Evolutionary conservation across 441 rosid genomes (phyloP).

Genomic region (Syzygium syzygioides): DNA sequence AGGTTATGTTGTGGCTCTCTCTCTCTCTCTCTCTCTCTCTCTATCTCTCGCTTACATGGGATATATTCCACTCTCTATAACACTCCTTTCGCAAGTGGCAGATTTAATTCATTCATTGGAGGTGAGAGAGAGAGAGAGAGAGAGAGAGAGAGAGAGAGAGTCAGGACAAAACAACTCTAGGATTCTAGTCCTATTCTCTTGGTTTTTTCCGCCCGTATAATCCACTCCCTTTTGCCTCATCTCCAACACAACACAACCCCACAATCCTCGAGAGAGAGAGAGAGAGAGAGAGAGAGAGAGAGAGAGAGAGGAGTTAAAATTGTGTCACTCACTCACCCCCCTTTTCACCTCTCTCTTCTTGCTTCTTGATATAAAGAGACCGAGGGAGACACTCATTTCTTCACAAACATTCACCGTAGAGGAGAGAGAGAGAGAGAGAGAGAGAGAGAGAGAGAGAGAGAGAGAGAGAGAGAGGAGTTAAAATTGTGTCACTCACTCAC

Average conservation of each 20-base stretch:
- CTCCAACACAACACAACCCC: not conserved
- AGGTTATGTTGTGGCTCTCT: slow-evolving; percentile 26
- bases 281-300: not conserved
- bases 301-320: not conserved
- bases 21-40: slow-evolving; percentile 5
- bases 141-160: slow-evolving; percentile 12
- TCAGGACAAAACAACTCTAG: slow-evolving; percentile 9
- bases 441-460: not conserved
- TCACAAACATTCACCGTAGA: not conserved
- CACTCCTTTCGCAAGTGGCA: slow-evolving; percentile 37
- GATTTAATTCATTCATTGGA: slow-evolving; percentile 23
- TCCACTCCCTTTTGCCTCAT: not conserved
- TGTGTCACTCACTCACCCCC: not conserved
- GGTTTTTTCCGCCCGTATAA: not conserved
- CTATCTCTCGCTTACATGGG: slow-evolving; percentile 12
- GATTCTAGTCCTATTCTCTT: not conserved
- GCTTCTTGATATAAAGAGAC: not conserved
- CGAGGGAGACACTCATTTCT: not conserved
- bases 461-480: not conserved
- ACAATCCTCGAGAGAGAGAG: not conserved
- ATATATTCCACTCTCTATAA: slow-evolving; percentile 11
- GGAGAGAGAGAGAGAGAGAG: not conserved
- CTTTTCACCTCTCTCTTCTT: not conserved
- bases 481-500: not conserved
- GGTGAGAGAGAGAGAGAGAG: not conserved